These are phyloP conservation scores for Thelonectria discophora DNA, from an alignment of 2,329 filamentous ascomycete species.

Conservation along the genomic window DNA sequence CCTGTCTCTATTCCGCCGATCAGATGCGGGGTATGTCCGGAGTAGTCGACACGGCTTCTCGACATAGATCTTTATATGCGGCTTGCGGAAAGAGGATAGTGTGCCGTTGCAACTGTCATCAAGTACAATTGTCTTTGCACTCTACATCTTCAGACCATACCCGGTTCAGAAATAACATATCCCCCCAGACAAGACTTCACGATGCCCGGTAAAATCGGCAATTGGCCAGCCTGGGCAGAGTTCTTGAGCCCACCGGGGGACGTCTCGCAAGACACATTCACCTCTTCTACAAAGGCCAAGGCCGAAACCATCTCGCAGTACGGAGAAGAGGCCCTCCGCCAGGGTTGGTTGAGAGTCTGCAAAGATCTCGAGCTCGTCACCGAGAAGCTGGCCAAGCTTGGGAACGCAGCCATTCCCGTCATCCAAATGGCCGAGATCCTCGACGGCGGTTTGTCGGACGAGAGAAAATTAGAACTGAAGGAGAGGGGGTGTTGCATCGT, in stretches of 20 bases:
- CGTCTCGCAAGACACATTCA: constrained; percentile 16
- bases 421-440: constrained; percentile 41
- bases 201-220: background rate
- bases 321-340: constrained; percentile 46
- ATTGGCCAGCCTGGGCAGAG: constrained; percentile 39
- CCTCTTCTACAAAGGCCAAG: constrained; percentile 37
- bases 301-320: constrained; percentile 48
- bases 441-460: constrained; percentile 25
- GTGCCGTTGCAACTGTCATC: background rate
- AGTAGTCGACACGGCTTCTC: too few species aligned
- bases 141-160: background rate
- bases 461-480: constrained; percentile 40
- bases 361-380: constrained; percentile 48
- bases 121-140: background rate
- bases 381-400: constrained; percentile 46
- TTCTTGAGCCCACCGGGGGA: constrained; percentile 23
- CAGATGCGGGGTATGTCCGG: background rate
- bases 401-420: constrained; percentile 46
- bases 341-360: constrained; percentile 52
- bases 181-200: background rate
- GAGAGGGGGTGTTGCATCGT: constrained; percentile 38
- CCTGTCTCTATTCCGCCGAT: background rate
- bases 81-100: background rate
- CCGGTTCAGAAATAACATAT: background rate
- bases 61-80: too few species aligned